phyloP scores from a whole-genome alignment of 345 rosid genomes.

The Hirschfeldia incana region DNA sequence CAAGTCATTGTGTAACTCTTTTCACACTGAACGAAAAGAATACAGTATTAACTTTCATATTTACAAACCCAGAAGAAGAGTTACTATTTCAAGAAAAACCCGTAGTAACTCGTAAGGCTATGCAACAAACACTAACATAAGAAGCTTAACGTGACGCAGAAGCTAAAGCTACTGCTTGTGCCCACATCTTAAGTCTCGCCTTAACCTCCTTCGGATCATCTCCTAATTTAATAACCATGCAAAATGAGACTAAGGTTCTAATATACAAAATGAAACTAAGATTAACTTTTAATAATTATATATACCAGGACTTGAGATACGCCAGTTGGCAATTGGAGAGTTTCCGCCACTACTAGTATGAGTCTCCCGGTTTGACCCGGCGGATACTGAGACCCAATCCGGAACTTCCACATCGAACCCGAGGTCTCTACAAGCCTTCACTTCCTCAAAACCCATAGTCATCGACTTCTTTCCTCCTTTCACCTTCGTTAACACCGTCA shows the following conservation, averaged over 20 bases:
- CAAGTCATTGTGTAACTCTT: background rate
- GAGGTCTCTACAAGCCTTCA: slow-evolving; percentile 82
- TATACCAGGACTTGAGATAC: slow-evolving; percentile 85
- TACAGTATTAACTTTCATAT: background rate
- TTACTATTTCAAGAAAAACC: background rate
- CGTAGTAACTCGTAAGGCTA: slow-evolving; percentile 5
- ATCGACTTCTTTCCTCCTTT: slow-evolving; percentile 75
- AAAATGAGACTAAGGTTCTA: slow-evolving; percentile 18
- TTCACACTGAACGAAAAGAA: background rate
- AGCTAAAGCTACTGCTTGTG: slow-evolving; percentile 88
- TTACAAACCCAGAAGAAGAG: slow-evolving; percentile 8
- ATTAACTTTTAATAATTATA: slow-evolving; percentile 16
- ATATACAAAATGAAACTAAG: background rate
- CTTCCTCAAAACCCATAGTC: slow-evolving; percentile 84
- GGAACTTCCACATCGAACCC: slow-evolving; percentile 89
- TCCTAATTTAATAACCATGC: slow-evolving; percentile 20
- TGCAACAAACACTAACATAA: slow-evolving; percentile 14
- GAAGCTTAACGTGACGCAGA: slow-evolving; percentile 49
- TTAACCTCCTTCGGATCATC: slow-evolving; percentile 94
- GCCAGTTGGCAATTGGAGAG: slow-evolving; percentile 84
- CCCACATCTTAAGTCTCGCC: slow-evolving; percentile 95
- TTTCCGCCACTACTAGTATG: slow-evolving; percentile 82
- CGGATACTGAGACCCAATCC: slow-evolving; percentile 40
- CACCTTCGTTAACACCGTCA: slow-evolving; percentile 78
- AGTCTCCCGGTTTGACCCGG: slow-evolving; percentile 46